phyloP scores from a whole-genome alignment of 495 filamentous ascomycete species.

The Xylaria telfairii region DNA sequence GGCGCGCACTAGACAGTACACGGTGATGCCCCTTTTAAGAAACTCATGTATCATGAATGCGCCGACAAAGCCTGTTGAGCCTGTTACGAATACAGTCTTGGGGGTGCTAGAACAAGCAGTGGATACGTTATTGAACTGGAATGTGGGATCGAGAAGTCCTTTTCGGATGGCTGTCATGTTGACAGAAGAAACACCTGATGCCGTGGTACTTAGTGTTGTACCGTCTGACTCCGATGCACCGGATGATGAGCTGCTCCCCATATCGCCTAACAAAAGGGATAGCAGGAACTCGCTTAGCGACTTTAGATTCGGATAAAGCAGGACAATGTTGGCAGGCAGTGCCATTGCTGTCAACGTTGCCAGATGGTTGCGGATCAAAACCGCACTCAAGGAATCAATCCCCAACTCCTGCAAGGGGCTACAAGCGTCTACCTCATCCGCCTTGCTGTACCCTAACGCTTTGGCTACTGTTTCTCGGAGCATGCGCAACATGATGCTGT shows the following conservation, averaged over 20 bases:
- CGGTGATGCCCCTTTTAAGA: conserved; percentile 33
- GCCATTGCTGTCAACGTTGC: conserved; percentile 33
- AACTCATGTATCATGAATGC: conserved; percentile 41
- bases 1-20: conserved; percentile 40
- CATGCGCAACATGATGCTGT: conserved; percentile 33
- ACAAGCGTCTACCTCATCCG: conserved; percentile 32
- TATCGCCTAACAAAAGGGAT: conserved; percentile 21
- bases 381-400: conserved; percentile 42
- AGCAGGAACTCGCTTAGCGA: conserved; percentile 34
- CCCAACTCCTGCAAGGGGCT: conserved; percentile 36
- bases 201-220: conserved; percentile 10
- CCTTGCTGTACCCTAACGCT: conserved; percentile 29
- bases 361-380: conserved; percentile 39
- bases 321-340: conserved; percentile 32
- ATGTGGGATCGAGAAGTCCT: conserved; percentile 31
- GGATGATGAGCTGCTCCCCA: neutral
- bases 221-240: neutral
- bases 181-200: conserved; percentile 6
- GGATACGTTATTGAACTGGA: conserved; percentile 34
- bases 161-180: conserved; percentile 31
- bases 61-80: conserved; percentile 45
- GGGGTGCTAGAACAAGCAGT: conserved; percentile 8
- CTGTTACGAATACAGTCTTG: conserved; percentile 38
- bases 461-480: conserved; percentile 37
- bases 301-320: conserved; percentile 33